phyloP scores from a whole-genome alignment of 768 basidiomycete species.

The Suillus tomentosus region DNA sequence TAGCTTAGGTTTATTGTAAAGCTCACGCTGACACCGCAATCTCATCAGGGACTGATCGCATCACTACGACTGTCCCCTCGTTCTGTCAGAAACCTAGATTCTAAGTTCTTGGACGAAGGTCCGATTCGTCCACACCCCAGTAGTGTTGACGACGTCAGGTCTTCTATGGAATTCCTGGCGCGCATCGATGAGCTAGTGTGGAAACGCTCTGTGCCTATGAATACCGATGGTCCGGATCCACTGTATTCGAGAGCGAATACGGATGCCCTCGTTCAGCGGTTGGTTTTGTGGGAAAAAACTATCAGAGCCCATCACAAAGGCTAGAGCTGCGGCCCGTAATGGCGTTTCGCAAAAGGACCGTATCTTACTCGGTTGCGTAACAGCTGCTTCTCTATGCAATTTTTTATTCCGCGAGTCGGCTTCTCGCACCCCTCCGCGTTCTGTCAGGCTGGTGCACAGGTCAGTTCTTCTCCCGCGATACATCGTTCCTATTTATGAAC shows the following conservation, averaged over 20 bases:
- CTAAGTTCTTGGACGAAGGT: neutral
- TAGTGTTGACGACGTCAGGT: slow-evolving; percentile 21
- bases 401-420: neutral
- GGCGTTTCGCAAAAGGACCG: neutral
- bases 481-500: no score
- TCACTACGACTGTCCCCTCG: neutral
- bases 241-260: slow-evolving; percentile 30
- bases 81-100: neutral
- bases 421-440: neutral
- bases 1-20: neutral
- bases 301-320: slow-evolving; percentile 20
- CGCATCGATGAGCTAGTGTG: slow-evolving; percentile 32
- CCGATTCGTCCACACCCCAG: neutral
- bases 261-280: slow-evolving; percentile 25
- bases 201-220: slow-evolving; percentile 21
- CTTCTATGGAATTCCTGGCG: slow-evolving; percentile 28
- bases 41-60: neutral
- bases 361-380: neutral
- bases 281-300: slow-evolving; percentile 31
- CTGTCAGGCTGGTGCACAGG: neutral
- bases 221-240: slow-evolving; percentile 13
- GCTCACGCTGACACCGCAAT: neutral
- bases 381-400: no score
- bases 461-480: neutral
- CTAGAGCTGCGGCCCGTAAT: neutral